These are phyloP conservation scores for Arthrobotrys sphaeroides DNA, from an alignment of 2,329 filamentous ascomycete species.

Conservation along the genomic window DNA sequence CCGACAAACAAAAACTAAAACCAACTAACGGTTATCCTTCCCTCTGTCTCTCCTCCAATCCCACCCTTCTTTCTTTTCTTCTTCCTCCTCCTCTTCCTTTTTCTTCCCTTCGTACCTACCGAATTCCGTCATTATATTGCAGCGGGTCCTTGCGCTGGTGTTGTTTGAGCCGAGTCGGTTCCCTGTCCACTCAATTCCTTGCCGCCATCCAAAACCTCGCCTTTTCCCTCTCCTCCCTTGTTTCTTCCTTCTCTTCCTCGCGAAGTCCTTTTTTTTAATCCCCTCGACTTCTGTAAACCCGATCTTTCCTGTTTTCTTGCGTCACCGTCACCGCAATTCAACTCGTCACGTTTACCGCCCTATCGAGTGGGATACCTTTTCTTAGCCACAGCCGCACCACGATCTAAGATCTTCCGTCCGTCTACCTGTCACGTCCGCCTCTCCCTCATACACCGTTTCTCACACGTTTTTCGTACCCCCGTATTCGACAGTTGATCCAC, in stretches of 20 bases:
- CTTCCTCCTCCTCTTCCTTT: slow-evolving; percentile 13
- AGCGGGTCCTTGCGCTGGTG: slow-evolving; percentile 50
- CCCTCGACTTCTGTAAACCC: slow-evolving; percentile 53
- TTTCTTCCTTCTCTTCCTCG: slow-evolving; percentile 20
- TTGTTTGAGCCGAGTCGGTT: slow-evolving; percentile 54
- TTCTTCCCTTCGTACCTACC: neutral
- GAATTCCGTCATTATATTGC: slow-evolving; percentile 4
- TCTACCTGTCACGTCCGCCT: no score
- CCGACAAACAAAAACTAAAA: neutral
- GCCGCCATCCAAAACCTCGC: slow-evolving; percentile 52
- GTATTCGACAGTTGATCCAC: neutral
- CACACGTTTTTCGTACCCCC: neutral
- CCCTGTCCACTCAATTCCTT: slow-evolving; percentile 54
- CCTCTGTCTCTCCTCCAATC: neutral
- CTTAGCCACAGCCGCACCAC: slow-evolving; percentile 21
- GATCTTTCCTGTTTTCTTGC: slow-evolving; percentile 56
- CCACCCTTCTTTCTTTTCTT: neutral
- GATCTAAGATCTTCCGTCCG: slow-evolving; percentile 28
- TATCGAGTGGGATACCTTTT: slow-evolving; percentile 2
- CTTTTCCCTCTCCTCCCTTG: slow-evolving; percentile 54
- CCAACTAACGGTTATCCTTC: neutral
- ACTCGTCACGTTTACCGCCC: slow-evolving; percentile 35
- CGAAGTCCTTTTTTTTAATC: slow-evolving; percentile 52
- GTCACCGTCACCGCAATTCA: slow-evolving; percentile 47
- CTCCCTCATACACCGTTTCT: neutral